Evolutionary conservation across 441 rosid genomes (phyloP).

Genomic region (Populus tomentosa): DNA sequence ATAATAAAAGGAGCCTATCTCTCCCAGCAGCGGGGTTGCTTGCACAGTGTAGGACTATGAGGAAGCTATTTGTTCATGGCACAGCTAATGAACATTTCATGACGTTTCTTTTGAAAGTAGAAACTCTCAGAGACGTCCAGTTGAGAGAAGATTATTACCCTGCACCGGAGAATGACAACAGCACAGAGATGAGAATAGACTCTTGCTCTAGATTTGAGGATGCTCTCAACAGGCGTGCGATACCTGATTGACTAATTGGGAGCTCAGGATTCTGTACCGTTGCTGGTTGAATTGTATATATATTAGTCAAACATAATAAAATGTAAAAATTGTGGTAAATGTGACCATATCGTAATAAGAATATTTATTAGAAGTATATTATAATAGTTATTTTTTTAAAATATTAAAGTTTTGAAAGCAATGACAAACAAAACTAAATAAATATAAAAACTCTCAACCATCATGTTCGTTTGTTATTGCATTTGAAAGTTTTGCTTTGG

Average conservation of each 20-base stretch:
- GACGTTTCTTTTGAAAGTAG: constrained; percentile 46
- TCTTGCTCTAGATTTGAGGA: constrained; percentile 71
- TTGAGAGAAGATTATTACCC: constrained; percentile 78
- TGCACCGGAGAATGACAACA: constrained; percentile 63
- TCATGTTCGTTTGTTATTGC: too few species aligned
- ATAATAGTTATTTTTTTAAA: too few species aligned
- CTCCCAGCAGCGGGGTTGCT: constrained; percentile 66
- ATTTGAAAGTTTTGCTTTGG: too few species aligned
- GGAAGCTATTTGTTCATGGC: constrained; percentile 80
- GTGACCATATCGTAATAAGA: neutral
- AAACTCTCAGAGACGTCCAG: constrained; percentile 67
- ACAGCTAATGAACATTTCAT: constrained; percentile 76
- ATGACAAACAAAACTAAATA: too few species aligned
- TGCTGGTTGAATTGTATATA: neutral
- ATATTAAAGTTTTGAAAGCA: too few species aligned
- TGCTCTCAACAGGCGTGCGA: constrained; percentile 49
- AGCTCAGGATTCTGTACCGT: neutral
- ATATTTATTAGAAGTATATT: too few species aligned
- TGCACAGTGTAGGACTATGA: constrained; percentile 36
- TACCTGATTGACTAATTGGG: constrained; percentile 39
- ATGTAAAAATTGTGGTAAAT: neutral
- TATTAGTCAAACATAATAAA: neutral
- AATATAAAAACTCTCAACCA: too few species aligned
- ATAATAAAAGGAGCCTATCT: constrained; percentile 65
- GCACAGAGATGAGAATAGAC: constrained; percentile 69